Percentiles rank a stretch among this genome's conserved stretches.
These are phyloP conservation scores for Phyllosticta ampelicida DNA, from an alignment of 2,329 filamentous ascomycete genomes.

Conservation along the genomic window DNA sequence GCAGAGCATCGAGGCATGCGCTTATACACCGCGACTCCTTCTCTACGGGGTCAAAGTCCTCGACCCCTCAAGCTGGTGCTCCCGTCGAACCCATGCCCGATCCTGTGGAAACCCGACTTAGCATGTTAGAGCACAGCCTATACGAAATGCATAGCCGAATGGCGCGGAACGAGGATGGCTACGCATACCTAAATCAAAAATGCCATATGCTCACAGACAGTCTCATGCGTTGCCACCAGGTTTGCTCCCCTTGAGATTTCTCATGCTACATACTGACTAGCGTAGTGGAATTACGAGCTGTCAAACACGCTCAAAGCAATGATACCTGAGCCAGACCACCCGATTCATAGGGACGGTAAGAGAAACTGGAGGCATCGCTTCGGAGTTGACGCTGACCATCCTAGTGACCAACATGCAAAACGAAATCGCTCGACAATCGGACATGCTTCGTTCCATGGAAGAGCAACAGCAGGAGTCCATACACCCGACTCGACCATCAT, in stretches of 20 bases:
- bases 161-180: conserved; percentile 72
- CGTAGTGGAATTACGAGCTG: conserved; percentile 75
- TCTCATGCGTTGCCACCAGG: conserved; percentile 60
- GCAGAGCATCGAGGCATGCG: conserved; percentile 82
- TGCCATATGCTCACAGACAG: conserved; percentile 76
- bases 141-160: conserved; percentile 71
- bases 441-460: conserved; percentile 45
- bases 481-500: conserved; percentile 44
- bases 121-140: conserved; percentile 66
- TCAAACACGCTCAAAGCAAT: conserved; percentile 63
- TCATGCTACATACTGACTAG: conserved; percentile 7
- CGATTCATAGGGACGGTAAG: conserved; percentile 74
- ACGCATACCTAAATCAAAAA: conserved; percentile 66
- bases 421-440: conserved; percentile 52
- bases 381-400: conserved; percentile 10
- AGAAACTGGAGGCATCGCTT: not conserved
- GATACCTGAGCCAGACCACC: conserved; percentile 63
- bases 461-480: conserved; percentile 53
- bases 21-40: conserved; percentile 88
- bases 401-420: conserved; percentile 48
- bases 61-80: conserved; percentile 71
- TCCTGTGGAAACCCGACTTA: conserved; percentile 62
- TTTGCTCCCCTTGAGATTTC: conserved; percentile 24
- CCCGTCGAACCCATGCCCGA: conserved; percentile 76
- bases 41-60: conserved; percentile 56